These are phyloP conservation scores for Cyamopsis tetragonoloba DNA, from an alignment of 306 rosid species.

Conservation along the genomic window DNA sequence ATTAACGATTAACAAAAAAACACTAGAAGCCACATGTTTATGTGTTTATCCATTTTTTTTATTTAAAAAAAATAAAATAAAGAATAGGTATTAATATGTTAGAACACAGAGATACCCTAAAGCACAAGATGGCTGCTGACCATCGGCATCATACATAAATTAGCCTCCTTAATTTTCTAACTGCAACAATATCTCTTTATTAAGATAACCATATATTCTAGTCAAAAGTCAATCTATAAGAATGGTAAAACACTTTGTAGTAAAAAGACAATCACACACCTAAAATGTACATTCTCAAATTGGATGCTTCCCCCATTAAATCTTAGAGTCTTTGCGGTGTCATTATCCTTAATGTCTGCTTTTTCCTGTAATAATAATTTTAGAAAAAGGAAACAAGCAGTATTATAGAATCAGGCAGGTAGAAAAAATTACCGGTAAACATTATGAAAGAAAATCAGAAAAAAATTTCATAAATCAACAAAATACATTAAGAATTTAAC, in stretches of 20 bases:
- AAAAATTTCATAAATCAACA: slow-evolving; percentile 10
- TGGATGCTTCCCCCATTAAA: slow-evolving; percentile 70
- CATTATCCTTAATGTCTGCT: slow-evolving; percentile 69
- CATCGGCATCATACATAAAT: neutral
- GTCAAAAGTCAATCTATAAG: slow-evolving; percentile 18
- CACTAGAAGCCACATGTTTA: neutral
- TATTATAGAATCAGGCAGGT: slow-evolving; percentile 13
- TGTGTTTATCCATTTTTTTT: neutral
- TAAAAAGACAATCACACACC: slow-evolving; percentile 42
- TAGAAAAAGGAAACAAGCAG: slow-evolving; percentile 5
- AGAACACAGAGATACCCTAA: neutral
- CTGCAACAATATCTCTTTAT: neutral
- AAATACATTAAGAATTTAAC: neutral
- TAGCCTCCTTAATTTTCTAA: neutral
- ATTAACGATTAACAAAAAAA: neutral
- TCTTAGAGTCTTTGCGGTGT: slow-evolving; percentile 58
- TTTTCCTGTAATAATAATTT: slow-evolving; percentile 54
- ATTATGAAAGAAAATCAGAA: slow-evolving; percentile 9
- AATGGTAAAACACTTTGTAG: slow-evolving; percentile 5
- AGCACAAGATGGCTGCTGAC: neutral
- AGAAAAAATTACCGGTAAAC: neutral
- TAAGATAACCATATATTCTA: neutral
- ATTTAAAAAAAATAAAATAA: neutral
- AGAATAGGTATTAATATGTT: no score
- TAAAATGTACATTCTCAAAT: slow-evolving; percentile 74